phyloP scores from a whole-genome alignment of 257 asterid species.

The Nicotiana benthamiana region DNA sequence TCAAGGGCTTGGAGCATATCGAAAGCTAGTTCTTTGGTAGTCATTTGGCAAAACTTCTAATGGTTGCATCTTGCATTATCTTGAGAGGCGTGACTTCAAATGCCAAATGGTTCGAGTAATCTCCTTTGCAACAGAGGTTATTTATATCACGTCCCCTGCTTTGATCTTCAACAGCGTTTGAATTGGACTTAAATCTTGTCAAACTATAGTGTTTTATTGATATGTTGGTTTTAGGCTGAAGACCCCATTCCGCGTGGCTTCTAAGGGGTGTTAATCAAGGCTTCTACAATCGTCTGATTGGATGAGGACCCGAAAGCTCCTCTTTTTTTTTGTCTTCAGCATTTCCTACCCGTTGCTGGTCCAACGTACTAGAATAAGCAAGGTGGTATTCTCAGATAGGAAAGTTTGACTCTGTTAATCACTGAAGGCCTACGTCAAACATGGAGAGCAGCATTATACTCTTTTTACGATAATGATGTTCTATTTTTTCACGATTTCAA shows the following conservation, averaged over 20 bases:
- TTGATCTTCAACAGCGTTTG: background rate
- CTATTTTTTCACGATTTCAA: background rate
- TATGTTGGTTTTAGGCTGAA: background rate
- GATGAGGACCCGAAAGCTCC: background rate
- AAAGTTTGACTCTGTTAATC: background rate
- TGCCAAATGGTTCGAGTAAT: background rate
- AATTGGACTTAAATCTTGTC: background rate
- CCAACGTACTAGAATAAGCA: background rate
- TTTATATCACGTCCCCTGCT: background rate
- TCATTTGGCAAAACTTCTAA: background rate
- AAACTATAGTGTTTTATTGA: background rate
- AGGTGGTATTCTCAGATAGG: background rate
- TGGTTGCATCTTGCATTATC: background rate
- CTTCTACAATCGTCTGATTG: background rate
- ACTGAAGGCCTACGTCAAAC: background rate
- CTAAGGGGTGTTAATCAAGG: background rate
- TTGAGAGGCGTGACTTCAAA: background rate
- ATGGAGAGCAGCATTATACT: background rate
- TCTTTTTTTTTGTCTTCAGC: background rate
- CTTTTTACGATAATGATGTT: background rate
- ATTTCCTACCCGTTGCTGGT: background rate
- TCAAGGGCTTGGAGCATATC: constrained; percentile 18
- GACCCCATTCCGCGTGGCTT: background rate
- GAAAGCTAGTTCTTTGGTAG: constrained; percentile 18
- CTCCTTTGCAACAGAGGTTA: background rate